Conservation (phyloP, 345 rosid genomes). For the Salix viminalis region DNA sequence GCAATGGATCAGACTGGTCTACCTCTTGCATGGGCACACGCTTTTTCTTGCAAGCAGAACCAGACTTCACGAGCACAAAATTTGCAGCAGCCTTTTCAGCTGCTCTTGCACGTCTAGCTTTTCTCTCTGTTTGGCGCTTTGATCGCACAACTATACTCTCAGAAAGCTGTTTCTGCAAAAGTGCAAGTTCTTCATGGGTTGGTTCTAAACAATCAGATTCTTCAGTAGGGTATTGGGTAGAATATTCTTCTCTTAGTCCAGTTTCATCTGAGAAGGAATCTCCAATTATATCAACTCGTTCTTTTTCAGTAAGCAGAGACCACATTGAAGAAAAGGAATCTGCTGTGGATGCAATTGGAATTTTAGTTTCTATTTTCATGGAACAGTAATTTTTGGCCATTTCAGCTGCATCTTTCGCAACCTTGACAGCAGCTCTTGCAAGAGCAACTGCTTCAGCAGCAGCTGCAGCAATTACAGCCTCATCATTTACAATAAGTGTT, state of each 20-base stretch:
- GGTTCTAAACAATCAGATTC: conserved; percentile 52
- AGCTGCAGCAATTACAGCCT: conserved; percentile 80
- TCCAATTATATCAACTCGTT: conserved; percentile 53
- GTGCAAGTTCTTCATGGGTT: conserved; percentile 46
- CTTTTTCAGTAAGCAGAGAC: conserved; percentile 49
- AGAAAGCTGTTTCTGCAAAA: conserved; percentile 53
- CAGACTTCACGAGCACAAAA: conserved; percentile 46
- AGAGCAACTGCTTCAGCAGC: conserved; percentile 92
- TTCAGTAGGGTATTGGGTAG: conserved; percentile 17
- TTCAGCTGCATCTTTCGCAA: conserved; percentile 74
- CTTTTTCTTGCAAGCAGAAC: conserved; percentile 53
- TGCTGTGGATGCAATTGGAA: conserved; percentile 17
- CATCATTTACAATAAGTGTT: conserved; percentile 73
- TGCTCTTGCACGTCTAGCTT: conserved; percentile 66
- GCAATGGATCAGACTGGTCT: conserved; percentile 78
- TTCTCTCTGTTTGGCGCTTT: conserved; percentile 65
- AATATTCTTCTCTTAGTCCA: conserved; percentile 27
- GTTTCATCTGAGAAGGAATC: conserved; percentile 37
- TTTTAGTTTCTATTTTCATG: conserved; percentile 21
- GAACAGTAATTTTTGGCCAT: conserved; percentile 38
- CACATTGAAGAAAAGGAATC: conserved; percentile 38
- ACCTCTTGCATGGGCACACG: conserved; percentile 50
- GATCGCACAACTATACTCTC: conserved; percentile 65
- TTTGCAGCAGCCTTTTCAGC: conserved; percentile 56
- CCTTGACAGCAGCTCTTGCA: conserved; percentile 80